Base-by-base conservation (phyloP, 2,329 filamentous ascomycete genomes). In the Periglandula ipomoeae region DNA sequence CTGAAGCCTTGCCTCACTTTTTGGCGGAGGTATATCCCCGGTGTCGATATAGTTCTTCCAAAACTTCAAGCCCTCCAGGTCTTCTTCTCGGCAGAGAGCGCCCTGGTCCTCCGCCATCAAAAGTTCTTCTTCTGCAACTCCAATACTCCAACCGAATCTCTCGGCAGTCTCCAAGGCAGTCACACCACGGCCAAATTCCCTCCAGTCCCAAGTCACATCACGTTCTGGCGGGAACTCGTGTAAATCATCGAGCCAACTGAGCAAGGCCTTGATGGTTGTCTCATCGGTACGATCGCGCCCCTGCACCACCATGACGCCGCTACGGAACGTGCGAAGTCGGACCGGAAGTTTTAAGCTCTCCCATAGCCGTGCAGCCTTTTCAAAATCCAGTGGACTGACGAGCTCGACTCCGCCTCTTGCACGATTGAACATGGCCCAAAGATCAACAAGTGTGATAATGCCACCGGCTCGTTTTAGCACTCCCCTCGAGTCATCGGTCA, bases 41-140 rank as follows among this genome's bases (percentile, higher is more conserved):
- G 66, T 72, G 46, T 74, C 70, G 49, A 81, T 78, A 50, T 73
- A 78, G 60, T 98, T 98, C 67, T 87, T 82, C 93, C 93, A 98
- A 65, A 95, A 98, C 59, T 85, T 85, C 42, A 95, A 72, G 0
- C 93, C 93, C 64, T 96, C 90, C 13, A 97, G 80, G 4, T 89
- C 85, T 59, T 95, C 90, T 64, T 98, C 93, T 43, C 93, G 83
- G 64, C 91, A 97, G 19, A 98, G 65, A 3, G 82, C 81, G 0
- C 93, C 93, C 49, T 79, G 81, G 64, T 97, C 91, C 65, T 98
- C 93, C 0, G 90, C 90, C 91, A 98, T 96, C 63, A 96, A 87
- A 11, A 98, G 74, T 68, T 98, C 93, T 64, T 97, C 93, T 51
- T 85, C 87, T 1, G 93, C 93, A 20, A 98, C 91, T 8, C 93